Evolutionary conservation across 2,329 filamentous ascomycete genomes (phyloP).

Genomic region (Trematosphaeria pertusa): DNA sequence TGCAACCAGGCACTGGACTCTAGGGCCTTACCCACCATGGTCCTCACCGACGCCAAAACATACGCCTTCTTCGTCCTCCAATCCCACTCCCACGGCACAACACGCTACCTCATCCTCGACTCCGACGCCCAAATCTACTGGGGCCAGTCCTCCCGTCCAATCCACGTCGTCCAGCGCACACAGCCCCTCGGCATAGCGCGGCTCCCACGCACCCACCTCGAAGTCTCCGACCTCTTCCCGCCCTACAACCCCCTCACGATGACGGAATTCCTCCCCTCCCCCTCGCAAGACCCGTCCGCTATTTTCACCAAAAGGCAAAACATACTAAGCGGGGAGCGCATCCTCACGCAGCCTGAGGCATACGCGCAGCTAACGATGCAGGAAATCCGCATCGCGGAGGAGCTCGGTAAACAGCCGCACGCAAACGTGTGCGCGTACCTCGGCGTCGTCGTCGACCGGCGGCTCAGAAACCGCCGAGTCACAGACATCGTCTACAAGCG

Average conservation of each 20-base stretch:
- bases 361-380: background rate
- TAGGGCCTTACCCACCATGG: background rate
- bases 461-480: background rate
- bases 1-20: background rate
- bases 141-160: background rate
- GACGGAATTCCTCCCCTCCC: background rate
- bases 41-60: background rate
- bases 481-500: conserved; percentile 8
- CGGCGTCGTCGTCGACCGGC: conserved; percentile 2
- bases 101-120: background rate
- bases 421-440: conserved; percentile 9
- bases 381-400: background rate
- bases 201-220: background rate
- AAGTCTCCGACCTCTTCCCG: background rate
- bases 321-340: background rate
- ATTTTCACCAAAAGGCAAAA: conserved; percentile 9
- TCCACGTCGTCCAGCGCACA: background rate
- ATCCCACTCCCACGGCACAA: background rate
- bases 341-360: background rate
- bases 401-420: background rate
- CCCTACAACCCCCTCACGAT: background rate
- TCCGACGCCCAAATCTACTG: background rate
- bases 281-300: background rate
- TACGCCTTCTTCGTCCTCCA: background rate
- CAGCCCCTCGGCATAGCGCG: background rate